These are phyloP conservation scores for Moricandia arvensis DNA, from an alignment of 345 rosid species.

Conservation along the genomic window DNA sequence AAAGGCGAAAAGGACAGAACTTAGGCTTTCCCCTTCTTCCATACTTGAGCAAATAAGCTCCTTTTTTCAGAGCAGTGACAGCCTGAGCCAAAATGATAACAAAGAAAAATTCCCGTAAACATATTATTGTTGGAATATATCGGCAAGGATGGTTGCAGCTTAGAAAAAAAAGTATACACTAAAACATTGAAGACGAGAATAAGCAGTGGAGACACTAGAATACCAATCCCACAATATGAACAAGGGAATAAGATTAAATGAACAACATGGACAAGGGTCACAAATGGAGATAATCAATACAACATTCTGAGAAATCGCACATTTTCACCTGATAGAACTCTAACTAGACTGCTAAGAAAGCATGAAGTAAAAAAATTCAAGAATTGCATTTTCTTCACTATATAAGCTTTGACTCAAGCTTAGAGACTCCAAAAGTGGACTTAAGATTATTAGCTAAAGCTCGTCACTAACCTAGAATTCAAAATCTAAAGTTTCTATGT, in stretches of 20 bases:
- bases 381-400: neutral
- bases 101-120: neutral
- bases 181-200: neutral
- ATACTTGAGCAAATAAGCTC: constrained; percentile 91
- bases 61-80: constrained; percentile 90
- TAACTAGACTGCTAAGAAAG: neutral
- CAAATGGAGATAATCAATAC: neutral
- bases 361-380: neutral
- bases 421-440: neutral
- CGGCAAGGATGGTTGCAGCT: neutral
- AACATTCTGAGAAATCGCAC: neutral
- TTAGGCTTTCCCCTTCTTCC: constrained; percentile 99
- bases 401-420: neutral
- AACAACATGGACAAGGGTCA: too few species aligned
- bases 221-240: neutral
- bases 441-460: neutral
- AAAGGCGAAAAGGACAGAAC: constrained; percentile 96
- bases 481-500: neutral
- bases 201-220: neutral
- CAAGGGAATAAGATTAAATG: neutral
- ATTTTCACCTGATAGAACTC: neutral
- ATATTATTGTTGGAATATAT: too few species aligned
- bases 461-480: neutral
- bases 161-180: neutral
- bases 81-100: constrained; percentile 62